phyloP scores from a whole-genome alignment of 352 stramenopile species.

The Phytopythium oedochilum region DNA sequence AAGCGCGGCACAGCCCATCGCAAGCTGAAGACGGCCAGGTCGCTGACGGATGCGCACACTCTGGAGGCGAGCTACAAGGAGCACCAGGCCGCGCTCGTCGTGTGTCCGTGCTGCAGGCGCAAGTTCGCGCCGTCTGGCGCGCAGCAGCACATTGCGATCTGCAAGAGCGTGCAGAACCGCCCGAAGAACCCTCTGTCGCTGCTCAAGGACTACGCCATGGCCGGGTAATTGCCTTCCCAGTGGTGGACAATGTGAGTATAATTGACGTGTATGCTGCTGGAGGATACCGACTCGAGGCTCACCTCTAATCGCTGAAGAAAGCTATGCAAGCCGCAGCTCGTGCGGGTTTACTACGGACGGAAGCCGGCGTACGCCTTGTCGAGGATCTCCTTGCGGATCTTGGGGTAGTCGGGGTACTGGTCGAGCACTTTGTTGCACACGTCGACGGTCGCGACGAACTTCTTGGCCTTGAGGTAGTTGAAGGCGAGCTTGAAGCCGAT shows the following conservation, averaged over 20 bases:
- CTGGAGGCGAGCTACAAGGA: conserved; percentile 70
- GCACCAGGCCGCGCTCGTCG: conserved; percentile 71
- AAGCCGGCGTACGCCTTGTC: conserved; percentile 89
- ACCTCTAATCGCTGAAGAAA: background rate
- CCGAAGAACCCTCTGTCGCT: conserved; percentile 67
- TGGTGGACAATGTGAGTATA: background rate
- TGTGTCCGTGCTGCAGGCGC: conserved; percentile 75
- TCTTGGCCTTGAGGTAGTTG: conserved; percentile 95
- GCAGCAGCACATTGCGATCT: conserved; percentile 85
- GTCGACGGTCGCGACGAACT: conserved; percentile 88
- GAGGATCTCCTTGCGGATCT: conserved; percentile 93
- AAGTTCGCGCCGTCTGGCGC: conserved; percentile 80
- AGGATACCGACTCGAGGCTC: background rate
- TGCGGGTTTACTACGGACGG: conserved; percentile 50
- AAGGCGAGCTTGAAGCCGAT: conserved; percentile 95
- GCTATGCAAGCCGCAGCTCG: too few relatives aligned
- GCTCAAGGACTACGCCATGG: conserved; percentile 65
- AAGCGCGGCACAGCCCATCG: background rate
- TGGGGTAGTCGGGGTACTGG: conserved; percentile 93
- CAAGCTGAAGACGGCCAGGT: conserved; percentile 16
- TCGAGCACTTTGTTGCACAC: conserved; percentile 92
- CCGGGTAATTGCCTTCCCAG: conserved; percentile 23
- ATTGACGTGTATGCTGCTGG: background rate
- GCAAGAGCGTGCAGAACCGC: conserved; percentile 76
- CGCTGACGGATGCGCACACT: conserved; percentile 40